Evolutionary conservation across 225 moss, liverwort and hornwort species (phyloP), one percentile per base, ranked within the genome.

Genomic region (Pseudisothecium myosuroides): DNA sequence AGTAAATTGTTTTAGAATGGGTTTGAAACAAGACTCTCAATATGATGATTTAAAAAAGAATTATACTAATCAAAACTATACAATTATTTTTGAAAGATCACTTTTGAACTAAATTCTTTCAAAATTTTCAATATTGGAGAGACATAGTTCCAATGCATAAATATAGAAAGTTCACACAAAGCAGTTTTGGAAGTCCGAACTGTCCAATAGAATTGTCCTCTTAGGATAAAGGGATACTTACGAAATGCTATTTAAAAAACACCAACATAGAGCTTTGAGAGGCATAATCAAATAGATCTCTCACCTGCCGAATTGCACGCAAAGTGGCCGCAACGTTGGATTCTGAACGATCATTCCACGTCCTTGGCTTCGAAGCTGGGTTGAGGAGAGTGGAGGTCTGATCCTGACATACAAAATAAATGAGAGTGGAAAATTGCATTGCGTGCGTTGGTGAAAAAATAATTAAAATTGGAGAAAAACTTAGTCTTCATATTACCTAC

Each of bases 251-350:
- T 47, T 56, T 56, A 9, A 45, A 55, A 66, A 56, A 11, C 49
- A 60, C 31, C 39, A 31, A 32, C n/a, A 61, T 39, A 22, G 56
- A 9, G 31, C 39, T 18, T 72, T 73, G 22, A 88, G 63, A 60
- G 29, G 71, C 37, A n/a, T 79, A 28, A 47, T 74, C 9, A 84
- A 82, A 82, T 17, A 74, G 34, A 65, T n/a, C 47, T 76, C 87
- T 79, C 63, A 94, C 94, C 94, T 90, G 92, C 45, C 94, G 94
- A 88, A 94, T 94, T 82, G 94, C 94, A 59, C 76, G 90, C 80
- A 94, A 87, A 83, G 94, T 94, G 60, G 94, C 94, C 26, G 89
- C 92, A 62, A 94, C 91, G 39, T 92, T 92, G 87, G 91, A 92
- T 68, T 94, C 91, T n/a, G 94, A 94, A 64, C 89, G 92, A 89